Conservation (phyloP, 2,329 filamentous ascomycete genomes). For the Diplocarpon mali region DNA sequence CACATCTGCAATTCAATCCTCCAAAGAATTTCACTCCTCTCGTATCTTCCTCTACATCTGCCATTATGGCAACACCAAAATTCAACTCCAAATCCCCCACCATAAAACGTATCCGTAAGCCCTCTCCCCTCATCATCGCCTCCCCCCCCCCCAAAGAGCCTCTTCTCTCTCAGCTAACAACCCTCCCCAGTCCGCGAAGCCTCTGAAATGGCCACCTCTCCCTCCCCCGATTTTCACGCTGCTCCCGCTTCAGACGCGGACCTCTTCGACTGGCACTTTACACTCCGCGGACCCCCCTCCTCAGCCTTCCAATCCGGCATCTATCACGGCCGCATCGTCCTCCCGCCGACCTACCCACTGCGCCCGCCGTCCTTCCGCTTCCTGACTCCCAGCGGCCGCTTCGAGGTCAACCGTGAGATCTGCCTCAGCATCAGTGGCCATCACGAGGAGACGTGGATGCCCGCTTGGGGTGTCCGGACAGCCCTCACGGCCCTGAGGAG, state of each 20-base stretch:
- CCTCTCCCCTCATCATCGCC: conserved; percentile 7
- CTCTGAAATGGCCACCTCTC: conserved; percentile 67
- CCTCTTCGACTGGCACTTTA: conserved; percentile 99
- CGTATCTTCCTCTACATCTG: background rate
- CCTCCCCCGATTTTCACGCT: conserved; percentile 78
- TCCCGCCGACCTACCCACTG: conserved; percentile 82
- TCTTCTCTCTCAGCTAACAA: conserved; percentile 3
- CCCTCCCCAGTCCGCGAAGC: conserved; percentile 67
- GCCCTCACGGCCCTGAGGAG: conserved; percentile 68
- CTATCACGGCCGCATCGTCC: conserved; percentile 90
- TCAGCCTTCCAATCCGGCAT: conserved; percentile 50
- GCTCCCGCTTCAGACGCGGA: conserved; percentile 70
- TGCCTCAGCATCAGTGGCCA: conserved; percentile 89
- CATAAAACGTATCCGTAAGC: conserved; percentile 69
- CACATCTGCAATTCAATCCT: background rate
- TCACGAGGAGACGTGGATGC: conserved; percentile 98
- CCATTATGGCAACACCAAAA: conserved; percentile 19
- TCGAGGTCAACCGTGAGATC: conserved; percentile 94
- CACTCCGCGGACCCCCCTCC: conserved; percentile 80
- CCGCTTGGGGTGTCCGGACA: conserved; percentile 91
- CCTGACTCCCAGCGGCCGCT: conserved; percentile 79
- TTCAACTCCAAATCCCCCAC: conserved; percentile 72
- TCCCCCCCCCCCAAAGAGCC: background rate
- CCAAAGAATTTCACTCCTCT: background rate
- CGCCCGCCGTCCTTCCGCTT: conserved; percentile 95